phyloP scores from a whole-genome alignment of 768 basidiomycete genomes.

The Boletus subparvulus region DNA sequence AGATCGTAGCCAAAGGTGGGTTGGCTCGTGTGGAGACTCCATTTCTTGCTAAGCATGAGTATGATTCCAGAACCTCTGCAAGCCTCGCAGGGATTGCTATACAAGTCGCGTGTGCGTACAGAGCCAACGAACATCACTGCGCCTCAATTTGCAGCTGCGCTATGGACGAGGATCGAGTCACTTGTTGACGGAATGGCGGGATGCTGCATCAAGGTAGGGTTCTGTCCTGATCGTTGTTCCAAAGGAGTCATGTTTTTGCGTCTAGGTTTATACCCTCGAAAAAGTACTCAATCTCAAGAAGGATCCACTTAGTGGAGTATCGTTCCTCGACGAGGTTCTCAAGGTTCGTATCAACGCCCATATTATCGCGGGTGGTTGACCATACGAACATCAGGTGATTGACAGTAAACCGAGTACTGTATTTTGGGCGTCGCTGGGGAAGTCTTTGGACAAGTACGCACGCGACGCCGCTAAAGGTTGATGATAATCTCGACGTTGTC shows the following conservation, averaged over 20 bases:
- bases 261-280: conserved; percentile 89
- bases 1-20: conserved; percentile 75
- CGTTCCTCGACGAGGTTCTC: conserved; percentile 93
- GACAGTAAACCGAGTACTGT: conserved; percentile 89
- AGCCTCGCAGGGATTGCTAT: conserved; percentile 46
- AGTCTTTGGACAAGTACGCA: conserved; percentile 77
- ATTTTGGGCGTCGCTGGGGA: conserved; percentile 86
- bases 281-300: conserved; percentile 89
- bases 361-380: not conserved
- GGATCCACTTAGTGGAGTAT: conserved; percentile 68
- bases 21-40: not conserved
- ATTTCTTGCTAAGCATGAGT: not conserved
- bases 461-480: conserved; percentile 80
- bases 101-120: conserved; percentile 83
- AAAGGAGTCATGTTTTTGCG: not conserved
- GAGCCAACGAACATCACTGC: conserved; percentile 89
- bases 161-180: conserved; percentile 57
- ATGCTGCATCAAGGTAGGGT: conserved; percentile 80
- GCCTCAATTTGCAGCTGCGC: conserved; percentile 77
- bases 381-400: conserved; percentile 52
- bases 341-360: conserved; percentile 50
- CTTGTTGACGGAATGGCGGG: conserved; percentile 85
- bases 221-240: no score
- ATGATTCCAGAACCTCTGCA: conserved; percentile 18
- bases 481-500: not conserved